These are phyloP conservation scores for Ceriops zippeliana DNA, from an alignment of 345 rosid species.

Conservation along the genomic window DNA sequence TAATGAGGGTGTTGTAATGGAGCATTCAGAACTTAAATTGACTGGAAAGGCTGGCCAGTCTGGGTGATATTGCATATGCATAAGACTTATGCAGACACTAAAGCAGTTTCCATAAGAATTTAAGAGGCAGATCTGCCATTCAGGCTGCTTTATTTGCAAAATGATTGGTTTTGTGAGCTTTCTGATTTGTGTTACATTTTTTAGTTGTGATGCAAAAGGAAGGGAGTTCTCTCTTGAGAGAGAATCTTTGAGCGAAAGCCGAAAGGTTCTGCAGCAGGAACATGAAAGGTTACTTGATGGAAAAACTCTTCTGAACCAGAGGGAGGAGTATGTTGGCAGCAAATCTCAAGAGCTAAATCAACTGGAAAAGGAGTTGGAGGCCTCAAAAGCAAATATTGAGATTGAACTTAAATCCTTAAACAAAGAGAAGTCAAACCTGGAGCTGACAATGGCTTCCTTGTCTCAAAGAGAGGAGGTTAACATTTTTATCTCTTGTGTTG, in stretches of 20 bases:
- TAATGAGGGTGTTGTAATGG: too few species aligned
- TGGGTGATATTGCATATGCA: not conserved
- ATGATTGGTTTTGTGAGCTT: not conserved
- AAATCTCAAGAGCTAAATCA: conserved; percentile 64
- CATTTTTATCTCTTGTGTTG: conserved; percentile 1
- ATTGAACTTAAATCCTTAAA: conserved; percentile 50
- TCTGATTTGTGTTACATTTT: conserved; percentile 14
- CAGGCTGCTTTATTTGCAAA: not conserved
- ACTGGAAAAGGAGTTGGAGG: conserved; percentile 54
- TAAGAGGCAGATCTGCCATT: too few species aligned
- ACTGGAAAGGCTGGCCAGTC: too few species aligned
- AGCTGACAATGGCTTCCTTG: conserved; percentile 43
- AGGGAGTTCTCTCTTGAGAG: conserved; percentile 61
- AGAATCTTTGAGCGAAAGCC: conserved; percentile 67
- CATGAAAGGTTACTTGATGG: conserved; percentile 73
- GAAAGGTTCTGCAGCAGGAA: conserved; percentile 67
- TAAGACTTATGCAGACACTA: not conserved
- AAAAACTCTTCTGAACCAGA: conserved; percentile 67
- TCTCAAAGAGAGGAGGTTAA: conserved; percentile 79
- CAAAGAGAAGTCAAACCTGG: conserved; percentile 55
- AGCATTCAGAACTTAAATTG: too few species aligned
- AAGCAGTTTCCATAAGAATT: not conserved
- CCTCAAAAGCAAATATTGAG: conserved; percentile 47
- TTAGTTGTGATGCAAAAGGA: conserved; percentile 83
- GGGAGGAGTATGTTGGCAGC: conserved; percentile 71